Evolutionary conservation across 2,329 filamentous ascomycete genomes (phyloP).

Genomic region (Exophiala oligosperma): DNA sequence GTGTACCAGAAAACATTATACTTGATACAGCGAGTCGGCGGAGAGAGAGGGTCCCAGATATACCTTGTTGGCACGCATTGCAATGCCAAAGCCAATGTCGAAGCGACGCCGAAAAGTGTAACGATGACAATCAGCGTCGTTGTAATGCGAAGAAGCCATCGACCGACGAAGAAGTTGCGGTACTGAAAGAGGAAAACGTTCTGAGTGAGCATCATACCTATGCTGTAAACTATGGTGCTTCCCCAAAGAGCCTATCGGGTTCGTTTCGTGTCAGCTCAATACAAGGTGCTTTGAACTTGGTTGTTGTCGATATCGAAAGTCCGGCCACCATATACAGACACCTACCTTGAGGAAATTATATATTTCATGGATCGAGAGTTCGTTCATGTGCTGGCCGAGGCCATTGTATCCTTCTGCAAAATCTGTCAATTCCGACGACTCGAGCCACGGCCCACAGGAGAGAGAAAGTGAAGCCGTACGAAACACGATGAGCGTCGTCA

Average conservation of each 20-base stretch:
- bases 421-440: not conserved
- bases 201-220: not conserved
- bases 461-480: not conserved
- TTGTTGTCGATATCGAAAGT: too few species aligned
- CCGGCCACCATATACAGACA: too few species aligned
- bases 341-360: not conserved
- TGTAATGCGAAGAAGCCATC: not conserved
- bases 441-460: not conserved
- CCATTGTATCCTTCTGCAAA: slow-evolving; percentile 1
- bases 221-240: slow-evolving; percentile 1
- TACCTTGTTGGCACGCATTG: not conserved
- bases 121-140: not conserved
- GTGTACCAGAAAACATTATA: not conserved
- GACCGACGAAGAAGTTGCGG: not conserved
- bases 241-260: not conserved
- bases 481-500: slow-evolving; percentile 1
- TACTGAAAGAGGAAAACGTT: not conserved
- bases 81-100: not conserved
- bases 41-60: not conserved
- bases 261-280: not conserved
- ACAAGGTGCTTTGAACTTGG: not conserved
- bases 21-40: not conserved
- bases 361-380: not conserved
- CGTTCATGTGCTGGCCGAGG: not conserved
- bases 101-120: not conserved